These are phyloP conservation scores for Podila epicladia DNA, from an alignment of 192 early-diverging fungal genomes.

Conservation along the genomic window DNA sequence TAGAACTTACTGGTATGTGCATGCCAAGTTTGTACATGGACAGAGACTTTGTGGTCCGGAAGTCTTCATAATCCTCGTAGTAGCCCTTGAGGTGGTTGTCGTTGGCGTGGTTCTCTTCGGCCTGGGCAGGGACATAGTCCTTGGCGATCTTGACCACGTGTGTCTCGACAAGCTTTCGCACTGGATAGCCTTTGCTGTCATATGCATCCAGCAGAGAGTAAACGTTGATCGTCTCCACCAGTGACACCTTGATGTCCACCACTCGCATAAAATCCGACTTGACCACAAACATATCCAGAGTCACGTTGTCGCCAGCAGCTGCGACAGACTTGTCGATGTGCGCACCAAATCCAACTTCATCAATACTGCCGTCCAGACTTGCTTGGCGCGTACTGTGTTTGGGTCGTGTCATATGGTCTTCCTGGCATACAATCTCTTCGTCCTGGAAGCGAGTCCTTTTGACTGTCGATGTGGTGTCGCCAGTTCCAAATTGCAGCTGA, in stretches of 20 bases:
- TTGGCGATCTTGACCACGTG: constrained; percentile 44
- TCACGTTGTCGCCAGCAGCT: constrained; percentile 33
- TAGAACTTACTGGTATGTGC: constrained; percentile 35
- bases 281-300: constrained; percentile 46
- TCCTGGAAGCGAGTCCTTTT: not conserved
- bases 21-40: constrained; percentile 46
- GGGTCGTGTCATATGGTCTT: not conserved
- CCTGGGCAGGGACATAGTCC: constrained; percentile 42
- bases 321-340: constrained; percentile 47
- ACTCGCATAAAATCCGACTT: constrained; percentile 49
- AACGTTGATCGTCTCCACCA: constrained; percentile 38
- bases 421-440: not conserved
- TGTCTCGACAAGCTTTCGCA: constrained; percentile 22
- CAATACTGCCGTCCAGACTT: constrained; percentile 14
- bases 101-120: constrained; percentile 46
- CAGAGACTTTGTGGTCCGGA: constrained; percentile 34
- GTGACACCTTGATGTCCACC: constrained; percentile 45
- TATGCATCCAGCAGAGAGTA: constrained; percentile 26
- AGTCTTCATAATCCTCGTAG: constrained; percentile 46
- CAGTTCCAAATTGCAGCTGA: not conserved
- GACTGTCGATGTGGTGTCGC: not conserved
- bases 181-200: not conserved
- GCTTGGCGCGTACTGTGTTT: not conserved
- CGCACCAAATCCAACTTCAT: constrained; percentile 47
- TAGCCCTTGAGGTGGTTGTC: constrained; percentile 46